Evolutionary conservation across 768 basidiomycete species (phyloP), one percentile per base, ranked within the genome.

Genomic region (Saitozyma podzolica): DNA sequence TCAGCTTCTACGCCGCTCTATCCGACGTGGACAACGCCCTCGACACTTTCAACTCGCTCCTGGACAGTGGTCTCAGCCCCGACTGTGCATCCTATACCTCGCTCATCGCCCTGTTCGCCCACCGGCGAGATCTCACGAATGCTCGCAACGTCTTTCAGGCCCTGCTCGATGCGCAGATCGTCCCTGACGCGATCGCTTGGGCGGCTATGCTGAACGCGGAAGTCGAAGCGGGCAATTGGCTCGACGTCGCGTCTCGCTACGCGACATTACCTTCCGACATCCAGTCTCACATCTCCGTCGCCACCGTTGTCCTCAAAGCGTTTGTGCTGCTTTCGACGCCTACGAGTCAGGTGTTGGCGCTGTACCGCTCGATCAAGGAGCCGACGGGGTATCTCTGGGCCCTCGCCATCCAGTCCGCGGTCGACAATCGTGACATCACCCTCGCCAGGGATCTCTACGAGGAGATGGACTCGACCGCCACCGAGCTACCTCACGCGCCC

Each of bases 291-390:
- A 81, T 39, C 71, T 57, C 50, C 14, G 83, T 88, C 56, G 88
- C 86, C 78, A 92, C 92, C 77, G 86, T 86, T 29, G 83, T 96
- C 29, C 80, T 95, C 67, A 91, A 90, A 78, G 91, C 91, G 2
- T 89, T 91, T 71, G 85, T 95, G 57, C 82, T 88, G 52, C 84
- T 90, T 42, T 91, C 89, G 29, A 86, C 90, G 2, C 91, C 93
- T 0, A 89, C 89, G 68, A 77, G 78, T 40, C 76, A 85, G 37
- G 87, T 92, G 47, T 81, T 85, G 37, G 76, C 81, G 5, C 72
- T 90, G 42, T 92, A 92, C 79, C 80, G 83, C 50, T 16, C 59
- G 6, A 70, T 78, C 29, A 13, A 59, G 4, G 64, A 69, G 11
- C 67, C 70, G 0, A 56, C 51, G 40, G 76, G 69, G 6, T 82